These are phyloP conservation scores for Zoysia pacifica DNA, from an alignment of 176 grass and related monocot species.

Conservation along the genomic window DNA sequence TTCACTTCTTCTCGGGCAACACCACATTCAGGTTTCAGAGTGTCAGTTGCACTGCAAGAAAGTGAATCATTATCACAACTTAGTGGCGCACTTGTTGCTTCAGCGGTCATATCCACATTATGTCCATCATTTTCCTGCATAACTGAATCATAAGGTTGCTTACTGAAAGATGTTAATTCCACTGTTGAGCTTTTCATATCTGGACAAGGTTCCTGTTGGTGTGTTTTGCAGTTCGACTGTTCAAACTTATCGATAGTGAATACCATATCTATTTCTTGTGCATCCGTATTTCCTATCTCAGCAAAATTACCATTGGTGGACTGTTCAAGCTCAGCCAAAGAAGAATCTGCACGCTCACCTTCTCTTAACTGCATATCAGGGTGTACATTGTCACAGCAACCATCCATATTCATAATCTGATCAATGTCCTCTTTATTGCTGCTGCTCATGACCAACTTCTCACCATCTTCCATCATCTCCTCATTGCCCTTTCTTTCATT, in stretches of 20 bases:
- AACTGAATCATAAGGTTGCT: conserved; percentile 29
- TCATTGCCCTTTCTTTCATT: conserved; percentile 44
- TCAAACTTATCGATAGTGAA: conserved; percentile 30
- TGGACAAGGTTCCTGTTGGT: conserved; percentile 19
- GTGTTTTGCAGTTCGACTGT: conserved; percentile 29
- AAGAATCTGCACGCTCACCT: conserved; percentile 20
- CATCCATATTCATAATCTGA: conserved; percentile 47
- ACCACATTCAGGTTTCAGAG: conserved; percentile 38
- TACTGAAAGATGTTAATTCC: conserved; percentile 43
- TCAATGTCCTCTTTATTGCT: conserved; percentile 51
- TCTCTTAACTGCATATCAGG: conserved; percentile 28
- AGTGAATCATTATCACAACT: conserved; percentile 43
- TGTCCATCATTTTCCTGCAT: conserved; percentile 36
- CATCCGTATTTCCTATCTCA: conserved; percentile 30
- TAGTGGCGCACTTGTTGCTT: conserved; percentile 30
- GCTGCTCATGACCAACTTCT: conserved; percentile 27
- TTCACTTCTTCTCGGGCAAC: conserved; percentile 38
- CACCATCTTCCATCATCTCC: conserved; percentile 42
- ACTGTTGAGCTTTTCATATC: conserved; percentile 42
- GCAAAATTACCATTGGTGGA: conserved; percentile 12
- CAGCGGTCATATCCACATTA: conserved; percentile 41
- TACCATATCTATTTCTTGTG: not conserved
- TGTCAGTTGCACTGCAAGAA: conserved; percentile 47
- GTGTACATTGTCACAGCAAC: conserved; percentile 45
- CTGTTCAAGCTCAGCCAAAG: conserved; percentile 45